A percentile compares a stretch with the other conserved stretches of the same genome.
Conservation (phyloP, 331 rosid species). For the Malus hybrid region DNA sequence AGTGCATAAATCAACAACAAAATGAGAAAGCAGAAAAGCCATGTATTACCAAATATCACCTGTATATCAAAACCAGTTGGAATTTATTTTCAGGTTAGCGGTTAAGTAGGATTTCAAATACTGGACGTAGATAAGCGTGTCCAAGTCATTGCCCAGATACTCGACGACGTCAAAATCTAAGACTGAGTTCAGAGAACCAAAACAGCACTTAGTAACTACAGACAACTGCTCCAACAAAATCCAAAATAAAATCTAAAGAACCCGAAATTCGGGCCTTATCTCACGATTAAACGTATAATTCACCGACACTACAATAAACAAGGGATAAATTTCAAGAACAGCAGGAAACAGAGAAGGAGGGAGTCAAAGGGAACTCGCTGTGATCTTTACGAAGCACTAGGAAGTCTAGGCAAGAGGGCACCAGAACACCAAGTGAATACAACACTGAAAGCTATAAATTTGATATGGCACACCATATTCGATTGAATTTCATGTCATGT, state of each 20-base stretch:
- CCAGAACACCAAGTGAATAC: background rate
- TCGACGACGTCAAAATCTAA: background rate
- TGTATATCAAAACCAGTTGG: no score
- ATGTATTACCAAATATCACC: no score
- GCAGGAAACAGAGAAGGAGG: background rate
- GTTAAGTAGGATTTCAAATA: no score
- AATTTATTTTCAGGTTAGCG: no score
- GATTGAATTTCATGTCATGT: background rate
- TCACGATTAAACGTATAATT: background rate
- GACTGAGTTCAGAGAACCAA: background rate
- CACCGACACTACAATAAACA: background rate
- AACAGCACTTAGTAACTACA: background rate
- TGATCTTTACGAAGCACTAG: background rate
- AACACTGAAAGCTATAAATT: background rate
- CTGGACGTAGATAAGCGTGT: no score
- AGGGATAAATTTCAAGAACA: background rate
- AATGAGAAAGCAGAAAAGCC: no score
- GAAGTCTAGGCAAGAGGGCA: background rate
- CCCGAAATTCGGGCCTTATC: background rate
- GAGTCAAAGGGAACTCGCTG: no score
- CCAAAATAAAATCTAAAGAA: background rate
- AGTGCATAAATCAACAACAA: no score
- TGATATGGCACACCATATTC: background rate
- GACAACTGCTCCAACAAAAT: background rate
- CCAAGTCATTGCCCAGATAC: no score